These are phyloP conservation scores for Fusarium sacchari DNA, from an alignment of 2,329 filamentous ascomycete genomes.

Conservation along the genomic window DNA sequence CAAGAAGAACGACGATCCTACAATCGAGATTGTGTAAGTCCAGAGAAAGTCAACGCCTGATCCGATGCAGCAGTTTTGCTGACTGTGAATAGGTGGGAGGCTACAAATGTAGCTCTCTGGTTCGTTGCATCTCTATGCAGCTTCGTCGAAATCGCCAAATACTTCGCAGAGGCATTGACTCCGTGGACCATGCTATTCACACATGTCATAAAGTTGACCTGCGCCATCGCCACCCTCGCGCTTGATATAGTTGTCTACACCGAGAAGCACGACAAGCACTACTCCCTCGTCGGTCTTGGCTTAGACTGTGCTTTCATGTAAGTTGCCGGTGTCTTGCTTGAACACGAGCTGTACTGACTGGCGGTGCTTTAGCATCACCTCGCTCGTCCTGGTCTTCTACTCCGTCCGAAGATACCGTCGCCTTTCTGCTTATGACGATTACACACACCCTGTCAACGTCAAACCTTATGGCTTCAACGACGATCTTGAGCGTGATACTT, in stretches of 20 bases:
- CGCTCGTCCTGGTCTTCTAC: slow-evolving; percentile 58
- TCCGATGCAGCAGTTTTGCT: background rate
- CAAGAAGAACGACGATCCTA: slow-evolving; percentile 52
- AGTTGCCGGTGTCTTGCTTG: slow-evolving; percentile 33
- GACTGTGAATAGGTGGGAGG: slow-evolving; percentile 60
- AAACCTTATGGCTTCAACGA: slow-evolving; percentile 60
- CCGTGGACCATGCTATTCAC: slow-evolving; percentile 64
- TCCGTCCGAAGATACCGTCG: slow-evolving; percentile 59
- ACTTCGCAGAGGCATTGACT: slow-evolving; percentile 61
- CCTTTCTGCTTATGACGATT: slow-evolving; percentile 60
- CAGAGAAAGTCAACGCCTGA: background rate
- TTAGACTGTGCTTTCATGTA: slow-evolving; percentile 62
- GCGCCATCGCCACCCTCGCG: slow-evolving; percentile 58
- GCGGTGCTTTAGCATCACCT: slow-evolving; percentile 44
- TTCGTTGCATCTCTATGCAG: slow-evolving; percentile 58
- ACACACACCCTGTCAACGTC: slow-evolving; percentile 59
- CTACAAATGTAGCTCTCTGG: slow-evolving; percentile 61
- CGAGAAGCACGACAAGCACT: slow-evolving; percentile 56
- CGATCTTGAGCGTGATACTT: slow-evolving; percentile 42
- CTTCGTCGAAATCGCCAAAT: slow-evolving; percentile 58
- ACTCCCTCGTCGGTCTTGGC: slow-evolving; percentile 59
- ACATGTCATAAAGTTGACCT: slow-evolving; percentile 60
- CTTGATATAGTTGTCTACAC: slow-evolving; percentile 64
- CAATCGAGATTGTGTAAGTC: slow-evolving; percentile 63
- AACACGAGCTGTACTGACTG: slow-evolving; percentile 2